phyloP scores from a whole-genome alignment of 2,329 filamentous ascomycete genomes.

The Fusarium sp. region DNA sequence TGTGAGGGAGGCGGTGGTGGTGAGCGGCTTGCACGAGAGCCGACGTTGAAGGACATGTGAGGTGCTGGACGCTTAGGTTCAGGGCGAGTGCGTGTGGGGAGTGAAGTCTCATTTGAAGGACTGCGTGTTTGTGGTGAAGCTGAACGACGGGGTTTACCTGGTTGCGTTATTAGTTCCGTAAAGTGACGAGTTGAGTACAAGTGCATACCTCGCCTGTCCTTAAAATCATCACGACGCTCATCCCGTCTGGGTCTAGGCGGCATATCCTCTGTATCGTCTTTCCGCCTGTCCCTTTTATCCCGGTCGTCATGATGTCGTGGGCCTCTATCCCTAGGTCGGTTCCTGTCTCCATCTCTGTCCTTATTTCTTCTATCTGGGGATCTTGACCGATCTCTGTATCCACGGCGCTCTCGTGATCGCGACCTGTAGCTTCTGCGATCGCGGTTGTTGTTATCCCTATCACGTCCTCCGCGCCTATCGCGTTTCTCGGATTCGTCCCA shows the following conservation, averaged over 20 bases:
- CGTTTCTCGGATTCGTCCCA: slow-evolving; percentile 68
- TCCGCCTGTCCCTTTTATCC: slow-evolving; percentile 41
- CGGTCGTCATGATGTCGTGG: slow-evolving; percentile 49
- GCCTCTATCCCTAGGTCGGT: slow-evolving; percentile 50
- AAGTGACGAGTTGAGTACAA: not conserved
- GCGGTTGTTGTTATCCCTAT: slow-evolving; percentile 49
- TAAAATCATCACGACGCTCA: slow-evolving; percentile 45
- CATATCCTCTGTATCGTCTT: slow-evolving; percentile 46
- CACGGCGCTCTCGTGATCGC: slow-evolving; percentile 52
- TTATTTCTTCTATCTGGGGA: slow-evolving; percentile 54
- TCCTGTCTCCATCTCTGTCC: slow-evolving; percentile 55
- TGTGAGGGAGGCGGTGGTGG: slow-evolving; percentile 35
- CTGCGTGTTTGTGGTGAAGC: slow-evolving; percentile 52
- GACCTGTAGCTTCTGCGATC: slow-evolving; percentile 53
- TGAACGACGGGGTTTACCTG: slow-evolving; percentile 53
- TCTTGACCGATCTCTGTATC: slow-evolving; percentile 54
- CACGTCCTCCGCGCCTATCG: slow-evolving; percentile 49
- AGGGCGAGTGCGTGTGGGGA: slow-evolving; percentile 54
- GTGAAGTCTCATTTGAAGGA: slow-evolving; percentile 41
- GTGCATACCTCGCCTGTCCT: slow-evolving; percentile 45
- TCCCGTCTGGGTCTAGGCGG: slow-evolving; percentile 39
- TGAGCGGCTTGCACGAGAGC: slow-evolving; percentile 46
- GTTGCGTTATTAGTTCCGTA: slow-evolving; percentile 18
- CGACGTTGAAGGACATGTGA: slow-evolving; percentile 54
- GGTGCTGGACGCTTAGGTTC: slow-evolving; percentile 33